Conservation (phyloP, 352 stramenopile genomes). For the Phytophthora fragariae region DNA sequence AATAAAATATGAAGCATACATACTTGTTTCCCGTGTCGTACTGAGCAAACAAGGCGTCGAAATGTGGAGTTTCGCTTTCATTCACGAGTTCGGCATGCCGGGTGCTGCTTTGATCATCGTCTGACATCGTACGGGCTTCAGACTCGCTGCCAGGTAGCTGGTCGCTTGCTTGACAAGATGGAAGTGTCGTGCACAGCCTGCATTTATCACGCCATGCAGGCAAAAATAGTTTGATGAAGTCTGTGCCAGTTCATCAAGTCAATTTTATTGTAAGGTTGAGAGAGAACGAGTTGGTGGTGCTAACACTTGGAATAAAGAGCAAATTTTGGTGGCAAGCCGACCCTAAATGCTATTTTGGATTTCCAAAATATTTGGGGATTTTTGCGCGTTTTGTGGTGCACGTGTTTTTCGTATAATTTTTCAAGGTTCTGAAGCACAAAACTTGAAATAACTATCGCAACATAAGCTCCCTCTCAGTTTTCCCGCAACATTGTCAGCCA, state of each 20-base stretch:
- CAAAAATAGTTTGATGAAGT: slow-evolving; percentile 1
- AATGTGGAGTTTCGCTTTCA: slow-evolving; percentile 69
- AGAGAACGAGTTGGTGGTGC: no score
- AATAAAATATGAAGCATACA: background rate
- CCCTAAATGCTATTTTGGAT: no score
- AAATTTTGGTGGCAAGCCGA: no score
- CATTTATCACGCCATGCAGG: background rate
- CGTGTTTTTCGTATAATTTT: no score
- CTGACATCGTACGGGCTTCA: slow-evolving; percentile 31
- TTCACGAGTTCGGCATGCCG: slow-evolving; percentile 35
- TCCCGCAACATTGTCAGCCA: background rate
- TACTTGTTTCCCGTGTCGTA: slow-evolving; percentile 58
- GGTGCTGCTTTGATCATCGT: slow-evolving; percentile 37
- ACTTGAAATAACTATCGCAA: background rate
- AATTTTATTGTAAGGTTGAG: no score
- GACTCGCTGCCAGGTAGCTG: background rate
- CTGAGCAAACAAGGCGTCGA: slow-evolving; percentile 61
- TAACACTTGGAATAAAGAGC: no score
- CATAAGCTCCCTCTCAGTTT: background rate
- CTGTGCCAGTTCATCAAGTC: no score
- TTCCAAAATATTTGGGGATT: no score
- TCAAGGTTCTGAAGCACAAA: no score
- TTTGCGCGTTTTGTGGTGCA: no score
- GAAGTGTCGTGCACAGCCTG: background rate
- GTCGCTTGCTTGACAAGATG: slow-evolving; percentile 4